Evolutionary conservation across 768 basidiomycete genomes (phyloP).

Genomic region (Serpula lacrymans): DNA sequence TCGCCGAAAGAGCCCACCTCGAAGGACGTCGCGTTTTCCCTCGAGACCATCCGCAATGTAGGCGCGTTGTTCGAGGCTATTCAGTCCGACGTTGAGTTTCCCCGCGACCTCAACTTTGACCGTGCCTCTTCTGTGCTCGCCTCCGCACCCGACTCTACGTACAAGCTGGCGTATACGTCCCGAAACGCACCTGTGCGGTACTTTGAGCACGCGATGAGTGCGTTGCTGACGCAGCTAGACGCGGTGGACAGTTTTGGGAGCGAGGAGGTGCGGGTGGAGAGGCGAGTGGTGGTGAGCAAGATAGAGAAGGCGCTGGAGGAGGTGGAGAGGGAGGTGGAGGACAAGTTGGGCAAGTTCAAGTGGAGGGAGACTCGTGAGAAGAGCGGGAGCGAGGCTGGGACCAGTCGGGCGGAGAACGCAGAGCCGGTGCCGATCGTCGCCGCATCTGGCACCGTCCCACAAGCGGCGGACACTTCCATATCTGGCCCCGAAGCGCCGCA

Average conservation of each 20-base stretch:
- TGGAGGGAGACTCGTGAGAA: not conserved
- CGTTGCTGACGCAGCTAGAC: constrained; percentile 56
- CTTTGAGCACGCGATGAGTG: constrained; percentile 58
- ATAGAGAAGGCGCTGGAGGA: constrained; percentile 58
- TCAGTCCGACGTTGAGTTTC: constrained; percentile 37
- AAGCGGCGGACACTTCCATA: too few relatives aligned
- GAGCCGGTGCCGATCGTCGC: constrained; percentile 5
- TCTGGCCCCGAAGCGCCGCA: too few relatives aligned
- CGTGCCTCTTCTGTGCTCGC: constrained; percentile 14
- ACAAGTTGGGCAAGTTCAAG: constrained; percentile 28
- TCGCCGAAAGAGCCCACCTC: constrained; percentile 10
- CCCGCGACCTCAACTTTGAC: constrained; percentile 28
- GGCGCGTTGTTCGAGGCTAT: constrained; percentile 36
- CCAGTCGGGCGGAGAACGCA: not conserved
- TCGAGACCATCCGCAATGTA: constrained; percentile 39
- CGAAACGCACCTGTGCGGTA: constrained; percentile 58
- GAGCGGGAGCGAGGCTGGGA: not conserved
- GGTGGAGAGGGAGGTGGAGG: constrained; percentile 48
- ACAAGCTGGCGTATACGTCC: constrained; percentile 51
- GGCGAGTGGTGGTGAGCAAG: constrained; percentile 52
- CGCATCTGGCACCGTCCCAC: too few relatives aligned
- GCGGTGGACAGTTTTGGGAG: constrained; percentile 60
- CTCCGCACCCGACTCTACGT: constrained; percentile 6
- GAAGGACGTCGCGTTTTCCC: constrained; percentile 13
- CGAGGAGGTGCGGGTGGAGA: constrained; percentile 41